Percentiles rank a stretch among this genome's conserved stretches.
These are phyloP conservation scores for Rhodotorula babjevae DNA, from an alignment of 768 basidiomycete species.

Conservation along the genomic window DNA sequence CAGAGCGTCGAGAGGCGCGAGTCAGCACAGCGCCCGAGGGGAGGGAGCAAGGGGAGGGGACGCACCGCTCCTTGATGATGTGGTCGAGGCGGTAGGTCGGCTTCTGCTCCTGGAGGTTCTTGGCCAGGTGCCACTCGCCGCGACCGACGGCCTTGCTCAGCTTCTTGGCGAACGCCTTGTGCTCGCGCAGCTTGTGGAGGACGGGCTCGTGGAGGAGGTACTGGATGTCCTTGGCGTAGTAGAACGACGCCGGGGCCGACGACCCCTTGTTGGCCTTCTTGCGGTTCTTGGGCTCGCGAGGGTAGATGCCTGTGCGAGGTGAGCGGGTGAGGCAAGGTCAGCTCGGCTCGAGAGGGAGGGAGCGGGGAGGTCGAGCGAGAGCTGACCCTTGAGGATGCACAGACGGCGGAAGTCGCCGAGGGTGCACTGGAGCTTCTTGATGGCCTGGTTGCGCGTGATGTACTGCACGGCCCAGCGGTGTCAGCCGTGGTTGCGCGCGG, in stretches of 20 bases:
- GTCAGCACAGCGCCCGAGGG: background rate
- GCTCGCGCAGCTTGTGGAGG: slow-evolving; percentile 84
- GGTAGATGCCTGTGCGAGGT: slow-evolving; percentile 72
- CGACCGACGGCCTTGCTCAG: slow-evolving; percentile 85
- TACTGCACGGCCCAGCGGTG: slow-evolving; percentile 42
- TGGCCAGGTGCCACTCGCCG: slow-evolving; percentile 91
- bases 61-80: slow-evolving; percentile 90
- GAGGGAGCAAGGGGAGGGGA: slow-evolving; percentile 2
- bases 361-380: slow-evolving; percentile 19
- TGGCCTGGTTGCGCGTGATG: slow-evolving; percentile 77
- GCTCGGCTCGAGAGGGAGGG: background rate
- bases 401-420: slow-evolving; percentile 92
- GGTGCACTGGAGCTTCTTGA: slow-evolving; percentile 94
- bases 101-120: slow-evolving; percentile 77
- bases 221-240: slow-evolving; percentile 95
- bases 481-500: background rate
- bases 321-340: background rate
- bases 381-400: slow-evolving; percentile 91
- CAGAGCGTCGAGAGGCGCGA: background rate
- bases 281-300: slow-evolving; percentile 83
- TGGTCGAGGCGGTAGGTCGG: slow-evolving; percentile 90
- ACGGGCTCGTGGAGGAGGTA: slow-evolving; percentile 96
- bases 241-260: slow-evolving; percentile 93
- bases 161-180: slow-evolving; percentile 98
- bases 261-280: slow-evolving; percentile 97